Evolutionary conservation across 108 stramenopile species (phyloP).

Genomic region (Conticribra guillardii): DNA sequence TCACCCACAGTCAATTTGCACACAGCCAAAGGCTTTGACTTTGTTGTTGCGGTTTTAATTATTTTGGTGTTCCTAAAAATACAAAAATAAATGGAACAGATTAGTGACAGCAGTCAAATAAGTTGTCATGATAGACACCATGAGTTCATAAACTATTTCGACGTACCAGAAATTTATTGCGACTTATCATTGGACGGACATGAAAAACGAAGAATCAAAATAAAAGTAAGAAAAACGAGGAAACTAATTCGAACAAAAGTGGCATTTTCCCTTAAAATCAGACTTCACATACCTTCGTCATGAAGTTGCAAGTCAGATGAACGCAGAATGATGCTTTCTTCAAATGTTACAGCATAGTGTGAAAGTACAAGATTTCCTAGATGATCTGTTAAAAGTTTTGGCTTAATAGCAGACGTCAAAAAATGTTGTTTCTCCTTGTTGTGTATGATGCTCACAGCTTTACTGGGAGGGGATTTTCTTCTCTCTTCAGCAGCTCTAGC

Average conservation of each 20-base stretch:
- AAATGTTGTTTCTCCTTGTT: constrained; percentile 38
- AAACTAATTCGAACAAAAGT: background rate
- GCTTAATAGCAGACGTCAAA: constrained; percentile 24
- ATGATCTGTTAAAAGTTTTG: constrained; percentile 35
- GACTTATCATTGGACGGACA: constrained; percentile 7
- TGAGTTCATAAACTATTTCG: too few relatives aligned
- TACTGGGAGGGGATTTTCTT: constrained; percentile 35
- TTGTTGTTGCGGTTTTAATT: constrained; percentile 15
- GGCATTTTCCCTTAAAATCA: background rate
- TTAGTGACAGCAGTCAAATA: too few relatives aligned
- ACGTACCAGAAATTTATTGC: constrained; percentile 40
- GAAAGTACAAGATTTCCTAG: constrained; percentile 15
- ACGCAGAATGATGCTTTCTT: constrained; percentile 36
- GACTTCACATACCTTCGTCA: constrained; percentile 31
- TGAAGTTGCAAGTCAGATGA: constrained; percentile 39
- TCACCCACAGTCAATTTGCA: constrained; percentile 41
- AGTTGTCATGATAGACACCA: too few relatives aligned
- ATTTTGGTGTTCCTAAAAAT: constrained; percentile 40
- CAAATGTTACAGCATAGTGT: constrained; percentile 34
- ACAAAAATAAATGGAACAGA: too few relatives aligned
- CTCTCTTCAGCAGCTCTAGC: constrained; percentile 38
- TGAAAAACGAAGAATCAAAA: background rate
- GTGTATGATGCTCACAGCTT: constrained; percentile 33
- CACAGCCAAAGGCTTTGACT: constrained; percentile 26
- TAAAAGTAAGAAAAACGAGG: background rate